These are phyloP conservation scores for Trichoderma brevicompactum DNA, from an alignment of 2,329 filamentous ascomycete genomes.

Conservation along the genomic window DNA sequence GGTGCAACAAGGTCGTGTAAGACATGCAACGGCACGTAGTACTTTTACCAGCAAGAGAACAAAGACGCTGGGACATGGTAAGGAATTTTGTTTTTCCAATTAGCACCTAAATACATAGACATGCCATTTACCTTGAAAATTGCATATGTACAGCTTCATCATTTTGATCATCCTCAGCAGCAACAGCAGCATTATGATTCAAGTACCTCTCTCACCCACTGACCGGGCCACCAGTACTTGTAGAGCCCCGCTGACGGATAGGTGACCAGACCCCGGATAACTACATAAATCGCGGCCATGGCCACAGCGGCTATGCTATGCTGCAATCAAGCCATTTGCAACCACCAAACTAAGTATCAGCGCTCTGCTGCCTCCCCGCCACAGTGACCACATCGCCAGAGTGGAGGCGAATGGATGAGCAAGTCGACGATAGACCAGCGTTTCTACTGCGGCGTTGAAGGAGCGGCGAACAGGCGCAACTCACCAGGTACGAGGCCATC, in stretches of 20 bases:
- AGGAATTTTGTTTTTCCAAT: too few relatives aligned
- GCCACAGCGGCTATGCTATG: not conserved
- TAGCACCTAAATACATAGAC: too few relatives aligned
- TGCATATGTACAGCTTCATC: too few relatives aligned
- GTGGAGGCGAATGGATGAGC: constrained; percentile 24
- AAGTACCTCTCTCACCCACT: not conserved
- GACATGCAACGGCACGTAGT: too few relatives aligned
- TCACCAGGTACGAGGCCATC: constrained; percentile 2
- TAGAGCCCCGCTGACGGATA: not conserved
- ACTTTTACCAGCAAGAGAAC: too few relatives aligned
- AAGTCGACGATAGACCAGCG: constrained; percentile 9
- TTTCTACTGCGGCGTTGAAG: constrained; percentile 24
- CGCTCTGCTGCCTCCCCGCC: not conserved
- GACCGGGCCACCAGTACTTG: not conserved
- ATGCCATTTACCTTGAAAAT: too few relatives aligned
- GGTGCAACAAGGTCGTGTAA: too few relatives aligned
- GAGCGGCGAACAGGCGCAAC: constrained; percentile 13
- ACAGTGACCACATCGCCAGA: constrained; percentile 28
- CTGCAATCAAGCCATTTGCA: not conserved
- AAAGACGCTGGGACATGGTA: too few relatives aligned
- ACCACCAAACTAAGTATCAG: not conserved
- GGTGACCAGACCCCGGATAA: constrained; percentile 17
- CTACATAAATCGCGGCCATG: constrained; percentile 12
- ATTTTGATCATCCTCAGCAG: too few relatives aligned
- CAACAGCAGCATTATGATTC: too few relatives aligned